Conservation (phyloP, 805 yeast species). For the Yarrowia divulgata region DNA sequence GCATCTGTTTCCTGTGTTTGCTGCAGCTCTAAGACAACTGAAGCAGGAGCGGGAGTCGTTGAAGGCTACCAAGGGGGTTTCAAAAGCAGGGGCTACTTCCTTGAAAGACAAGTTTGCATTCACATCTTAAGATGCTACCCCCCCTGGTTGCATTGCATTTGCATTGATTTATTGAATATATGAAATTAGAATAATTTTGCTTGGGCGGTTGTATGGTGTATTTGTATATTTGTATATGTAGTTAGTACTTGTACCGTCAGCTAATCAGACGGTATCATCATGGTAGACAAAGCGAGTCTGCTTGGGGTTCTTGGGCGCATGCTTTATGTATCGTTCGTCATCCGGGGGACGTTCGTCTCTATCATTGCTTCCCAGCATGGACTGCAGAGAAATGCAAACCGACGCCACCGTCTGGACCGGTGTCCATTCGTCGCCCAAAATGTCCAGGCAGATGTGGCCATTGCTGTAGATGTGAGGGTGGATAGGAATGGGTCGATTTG, state of each 20-base stretch:
- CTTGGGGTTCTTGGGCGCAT: constrained; percentile 67
- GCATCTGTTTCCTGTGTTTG: neutral
- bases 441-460: constrained; percentile 76
- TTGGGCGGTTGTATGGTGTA: neutral
- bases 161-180: constrained; percentile 26
- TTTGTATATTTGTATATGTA: neutral
- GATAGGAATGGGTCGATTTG: constrained; percentile 57
- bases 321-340: constrained; percentile 57
- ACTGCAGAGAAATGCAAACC: constrained; percentile 62
- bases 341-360: constrained; percentile 62
- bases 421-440: constrained; percentile 71
- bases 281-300: constrained; percentile 60
- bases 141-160: constrained; percentile 2
- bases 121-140: neutral
- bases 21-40: neutral
- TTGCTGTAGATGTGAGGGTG: constrained; percentile 80
- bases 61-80: neutral
- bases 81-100: neutral
- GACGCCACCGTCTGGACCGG: constrained; percentile 60
- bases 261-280: constrained; percentile 57
- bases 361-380: constrained; percentile 64
- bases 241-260: neutral
- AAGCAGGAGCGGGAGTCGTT: constrained; percentile 11
- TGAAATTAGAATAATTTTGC: neutral
- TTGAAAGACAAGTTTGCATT: constrained; percentile 21